Conservation (phyloP, 345 rosid genomes). For the Eucalyptus sp. region DNA sequence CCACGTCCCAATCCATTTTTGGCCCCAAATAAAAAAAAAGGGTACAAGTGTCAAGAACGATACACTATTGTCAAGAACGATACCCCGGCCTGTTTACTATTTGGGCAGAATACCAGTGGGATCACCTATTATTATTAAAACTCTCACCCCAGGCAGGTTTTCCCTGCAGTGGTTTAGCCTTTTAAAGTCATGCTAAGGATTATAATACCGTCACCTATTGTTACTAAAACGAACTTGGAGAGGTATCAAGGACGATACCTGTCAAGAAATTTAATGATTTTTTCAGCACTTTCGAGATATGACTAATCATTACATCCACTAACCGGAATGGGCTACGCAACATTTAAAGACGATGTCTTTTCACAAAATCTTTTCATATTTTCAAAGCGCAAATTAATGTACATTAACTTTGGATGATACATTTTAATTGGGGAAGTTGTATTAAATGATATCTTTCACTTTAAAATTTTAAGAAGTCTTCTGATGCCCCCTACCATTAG, state of each 20-base stretch:
- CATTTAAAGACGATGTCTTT: neutral
- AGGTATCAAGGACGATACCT: neutral
- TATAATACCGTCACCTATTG: no score
- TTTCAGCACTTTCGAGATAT: accelerated
- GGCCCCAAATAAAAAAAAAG: neutral
- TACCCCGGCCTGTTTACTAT: no score
- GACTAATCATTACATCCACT: neutral
- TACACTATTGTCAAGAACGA: neutral
- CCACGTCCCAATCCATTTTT: neutral
- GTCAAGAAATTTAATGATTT: neutral
- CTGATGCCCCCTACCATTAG: neutral
- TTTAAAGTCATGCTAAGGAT: no score
- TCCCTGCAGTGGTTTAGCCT: no score
- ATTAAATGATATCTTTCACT: neutral
- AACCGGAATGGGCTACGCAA: neutral
- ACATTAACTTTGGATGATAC: neutral
- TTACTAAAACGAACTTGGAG: no score
- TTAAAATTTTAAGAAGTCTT: neutral
- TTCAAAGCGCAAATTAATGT: neutral
- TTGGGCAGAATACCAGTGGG: no score
- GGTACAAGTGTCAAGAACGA: neutral
- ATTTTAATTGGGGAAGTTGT: neutral
- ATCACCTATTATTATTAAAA: no score
- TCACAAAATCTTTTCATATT: neutral
- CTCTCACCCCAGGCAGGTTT: no score